Conservation (phyloP, 2,329 filamentous ascomycete genomes). For the Teratosphaeriaceae sp. region DNA sequence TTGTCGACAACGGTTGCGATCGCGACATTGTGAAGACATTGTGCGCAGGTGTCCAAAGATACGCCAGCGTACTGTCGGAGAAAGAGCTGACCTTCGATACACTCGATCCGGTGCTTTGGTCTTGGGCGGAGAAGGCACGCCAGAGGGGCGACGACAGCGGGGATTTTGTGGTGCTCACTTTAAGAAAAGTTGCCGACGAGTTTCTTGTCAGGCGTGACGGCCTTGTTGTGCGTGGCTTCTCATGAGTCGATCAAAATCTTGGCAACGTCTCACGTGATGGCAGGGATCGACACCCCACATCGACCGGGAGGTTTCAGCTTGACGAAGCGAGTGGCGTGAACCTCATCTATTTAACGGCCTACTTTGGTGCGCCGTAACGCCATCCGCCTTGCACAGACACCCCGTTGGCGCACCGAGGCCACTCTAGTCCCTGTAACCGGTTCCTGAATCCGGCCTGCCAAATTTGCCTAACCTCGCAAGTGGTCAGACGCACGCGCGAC, state of each 20-base stretch:
- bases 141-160: slow-evolving; percentile 19
- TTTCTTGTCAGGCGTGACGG: background rate
- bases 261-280: no score
- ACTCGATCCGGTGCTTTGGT: slow-evolving; percentile 28
- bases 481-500: background rate
- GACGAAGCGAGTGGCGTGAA: background rate
- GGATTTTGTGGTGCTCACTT: slow-evolving; percentile 6
- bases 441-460: background rate
- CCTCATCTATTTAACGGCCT: background rate
- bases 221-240: no score
- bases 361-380: no score
- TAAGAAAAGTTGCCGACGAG: background rate
- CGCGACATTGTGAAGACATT: slow-evolving; percentile 5
- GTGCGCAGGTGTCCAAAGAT: background rate
- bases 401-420: background rate
- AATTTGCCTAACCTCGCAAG: background rate
- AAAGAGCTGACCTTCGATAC: slow-evolving; percentile 17
- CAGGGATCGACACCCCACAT: no score
- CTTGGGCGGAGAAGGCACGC: slow-evolving; percentile 26
- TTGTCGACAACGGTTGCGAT: slow-evolving; percentile 28
- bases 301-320: background rate
- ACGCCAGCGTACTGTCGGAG: background rate
- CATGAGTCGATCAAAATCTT: no score
- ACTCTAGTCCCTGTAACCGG: background rate
- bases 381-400: background rate